Evolutionary conservation across 148 eudicot genomes (phyloP), one percentile per base, ranked within the genome.

Genomic region (Suaeda aralocaspica): DNA sequence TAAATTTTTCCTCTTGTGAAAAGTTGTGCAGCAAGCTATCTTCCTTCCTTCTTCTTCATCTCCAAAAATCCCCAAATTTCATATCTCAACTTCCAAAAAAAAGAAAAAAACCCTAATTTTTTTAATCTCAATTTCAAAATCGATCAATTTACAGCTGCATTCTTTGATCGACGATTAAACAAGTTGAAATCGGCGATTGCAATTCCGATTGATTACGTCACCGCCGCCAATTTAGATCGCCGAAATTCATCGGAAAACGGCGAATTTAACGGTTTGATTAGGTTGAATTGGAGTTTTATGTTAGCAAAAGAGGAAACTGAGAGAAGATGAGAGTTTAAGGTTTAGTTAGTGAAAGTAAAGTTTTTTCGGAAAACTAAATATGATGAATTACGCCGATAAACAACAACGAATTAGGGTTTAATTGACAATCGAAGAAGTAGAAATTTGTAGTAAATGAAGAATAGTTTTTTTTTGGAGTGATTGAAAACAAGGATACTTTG

Each of bases 91-190:
- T 42, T 8, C 44, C 24, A 10, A 25, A 58, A 69, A 45, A 66
- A 64, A 64, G 46, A n/a, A 71, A 59, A 26, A 59, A 70, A 48
- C 67, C 74, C 74, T 61, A 71, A 60, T 34, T 61, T 71, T 31
- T 13, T 21, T 16, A 16, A n/a, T 5, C 1, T 12, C 18, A n/a
- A 15, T 30, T 19, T n/a, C 55, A 1, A 24, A 4, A 19, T 44
- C 18, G 33, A 1, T 22, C 22, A 21, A 2, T 0, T 55, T 39
- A 28, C 48, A 41, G 18, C 26, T n/a, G 48, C 4, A 31, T 33
- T 33, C 9, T 0, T 15, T 28, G 2, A 29, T 15, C 50, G 4
- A 3, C 50, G 15, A 46, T 46, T 15, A 19, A 5, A 1, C 13
- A 46, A 46, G 19, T 0, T 46, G 3, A 46, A 9, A 13, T 31